A percentile compares a stretch with the other conserved stretches of the same genome.
These are phyloP conservation scores for Datisca glomerata DNA, from an alignment of 306 rosid genomes.

Conservation along the genomic window DNA sequence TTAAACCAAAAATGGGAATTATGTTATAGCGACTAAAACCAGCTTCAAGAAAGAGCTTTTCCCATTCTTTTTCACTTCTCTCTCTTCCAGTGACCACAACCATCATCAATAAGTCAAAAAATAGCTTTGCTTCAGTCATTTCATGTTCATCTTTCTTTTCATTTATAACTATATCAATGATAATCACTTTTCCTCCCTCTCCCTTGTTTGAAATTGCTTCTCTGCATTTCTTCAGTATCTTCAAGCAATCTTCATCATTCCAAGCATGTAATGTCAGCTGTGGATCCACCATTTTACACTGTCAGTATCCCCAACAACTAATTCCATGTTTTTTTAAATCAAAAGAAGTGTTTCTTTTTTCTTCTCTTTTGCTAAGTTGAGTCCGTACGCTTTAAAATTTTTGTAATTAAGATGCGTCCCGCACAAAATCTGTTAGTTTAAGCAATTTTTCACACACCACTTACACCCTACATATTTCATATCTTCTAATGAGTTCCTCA, in stretches of 20 bases:
- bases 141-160: constrained; percentile 13
- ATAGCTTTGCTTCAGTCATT: constrained; percentile 15
- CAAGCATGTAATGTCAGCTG: constrained; percentile 32
- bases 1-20: constrained; percentile 16
- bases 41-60: constrained; percentile 22
- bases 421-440: too few relatives aligned
- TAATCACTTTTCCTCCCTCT: constrained; percentile 29
- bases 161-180: constrained; percentile 35
- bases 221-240: constrained; percentile 37
- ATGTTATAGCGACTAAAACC: constrained; percentile 29
- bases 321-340: too few relatives aligned
- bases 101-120: constrained; percentile 27
- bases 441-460: too few relatives aligned
- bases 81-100: constrained; percentile 23
- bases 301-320: too few relatives aligned
- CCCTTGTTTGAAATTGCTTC: constrained; percentile 28
- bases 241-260: constrained; percentile 29
- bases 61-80: constrained; percentile 30
- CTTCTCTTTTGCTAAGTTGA: too few relatives aligned
- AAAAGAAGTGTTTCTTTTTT: too few relatives aligned
- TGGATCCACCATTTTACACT: too few relatives aligned
- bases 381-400: too few relatives aligned
- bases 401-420: too few relatives aligned
- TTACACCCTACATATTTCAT: too few relatives aligned
- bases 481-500: too few relatives aligned